Percentiles rank a stretch among this genome's conserved stretches.
Conservation (phyloP, 2,329 filamentous ascomycete genomes). For the Penicillium sp. region DNA sequence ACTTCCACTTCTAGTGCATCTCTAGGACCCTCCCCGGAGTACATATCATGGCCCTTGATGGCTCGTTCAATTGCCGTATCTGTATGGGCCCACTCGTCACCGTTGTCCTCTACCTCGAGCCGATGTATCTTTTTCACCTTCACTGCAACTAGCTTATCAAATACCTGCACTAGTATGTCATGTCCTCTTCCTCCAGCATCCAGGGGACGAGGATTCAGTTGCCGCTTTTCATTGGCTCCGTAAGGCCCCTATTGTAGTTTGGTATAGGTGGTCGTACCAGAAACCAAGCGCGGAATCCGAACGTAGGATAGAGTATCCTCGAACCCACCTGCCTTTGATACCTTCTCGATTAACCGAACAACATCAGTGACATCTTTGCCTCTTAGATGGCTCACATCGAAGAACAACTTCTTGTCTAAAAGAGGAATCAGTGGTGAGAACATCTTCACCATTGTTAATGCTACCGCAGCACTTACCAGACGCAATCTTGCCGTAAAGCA, state of each 20-base stretch:
- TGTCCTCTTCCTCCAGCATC: neutral
- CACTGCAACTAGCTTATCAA: constrained; percentile 4
- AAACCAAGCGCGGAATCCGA: neutral
- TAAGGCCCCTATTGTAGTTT: neutral
- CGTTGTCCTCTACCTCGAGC: constrained; percentile 9
- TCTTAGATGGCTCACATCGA: constrained; percentile 3
- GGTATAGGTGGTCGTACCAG: neutral
- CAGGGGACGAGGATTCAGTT: neutral
- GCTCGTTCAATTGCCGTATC: constrained; percentile 10
- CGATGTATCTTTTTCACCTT: constrained; percentile 1
- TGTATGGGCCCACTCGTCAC: constrained; percentile 9
- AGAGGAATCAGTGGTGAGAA: neutral
- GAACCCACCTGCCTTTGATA: constrained; percentile 5
- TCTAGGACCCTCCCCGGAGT: neutral
- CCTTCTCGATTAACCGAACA: neutral
- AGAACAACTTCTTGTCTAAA: constrained; percentile 6
- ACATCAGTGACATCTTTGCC: constrained; percentile 1
- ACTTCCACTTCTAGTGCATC: neutral
- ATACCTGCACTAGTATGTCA: neutral
- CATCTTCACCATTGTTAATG: neutral
- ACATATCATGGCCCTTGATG: neutral
- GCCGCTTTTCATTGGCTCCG: constrained; percentile 1
- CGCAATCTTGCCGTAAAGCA: constrained; percentile 1
- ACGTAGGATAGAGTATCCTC: constrained; percentile 11
- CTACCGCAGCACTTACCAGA: neutral